A percentile compares a stretch with the other conserved stretches of the same genome.
Conservation (phyloP, 2,329 filamentous ascomycete genomes). For the Claviceps digitariae region DNA sequence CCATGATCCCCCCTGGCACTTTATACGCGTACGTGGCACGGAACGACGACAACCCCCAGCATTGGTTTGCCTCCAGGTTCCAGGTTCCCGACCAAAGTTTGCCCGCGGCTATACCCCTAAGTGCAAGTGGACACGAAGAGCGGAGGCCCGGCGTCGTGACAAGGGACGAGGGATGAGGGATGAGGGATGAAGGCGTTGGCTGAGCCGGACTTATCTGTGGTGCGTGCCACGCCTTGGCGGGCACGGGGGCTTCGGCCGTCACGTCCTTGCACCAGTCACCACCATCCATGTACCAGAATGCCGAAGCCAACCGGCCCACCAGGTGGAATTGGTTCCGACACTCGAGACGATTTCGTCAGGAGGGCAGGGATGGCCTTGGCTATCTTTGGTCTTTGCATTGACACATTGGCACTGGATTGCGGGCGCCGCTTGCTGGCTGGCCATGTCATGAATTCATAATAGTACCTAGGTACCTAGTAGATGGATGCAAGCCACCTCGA, state of each 20-base stretch:
- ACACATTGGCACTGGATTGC: too few species aligned
- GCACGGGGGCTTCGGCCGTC: conserved; percentile 3
- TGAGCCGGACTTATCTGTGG: conserved; percentile 6
- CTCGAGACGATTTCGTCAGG: too few species aligned
- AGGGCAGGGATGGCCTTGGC: too few species aligned
- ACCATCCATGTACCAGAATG: too few species aligned
- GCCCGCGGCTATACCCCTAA: conserved; percentile 38
- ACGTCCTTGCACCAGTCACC: too few species aligned
- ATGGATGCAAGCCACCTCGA: too few species aligned
- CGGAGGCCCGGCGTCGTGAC: conserved; percentile 6
- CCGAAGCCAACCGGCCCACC: conserved; percentile 4
- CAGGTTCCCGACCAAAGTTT: conserved; percentile 3
- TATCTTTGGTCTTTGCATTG: too few species aligned
- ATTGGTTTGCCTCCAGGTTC: not conserved
- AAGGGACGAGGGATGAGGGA: not conserved
- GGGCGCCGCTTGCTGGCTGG: too few species aligned
- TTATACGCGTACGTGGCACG: conserved; percentile 4
- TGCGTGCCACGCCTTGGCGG: conserved; percentile 8
- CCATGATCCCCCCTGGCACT: conserved; percentile 2
- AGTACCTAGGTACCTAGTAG: too few species aligned
- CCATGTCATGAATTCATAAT: too few species aligned
- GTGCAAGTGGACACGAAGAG: conserved; percentile 36
- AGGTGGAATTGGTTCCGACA: too few species aligned
- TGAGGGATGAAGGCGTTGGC: conserved; percentile 4
- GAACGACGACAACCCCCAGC: conserved; percentile 3